These are phyloP conservation scores for Cadophora malorum DNA, from an alignment of 2,329 filamentous ascomycete genomes.

Conservation along the genomic window DNA sequence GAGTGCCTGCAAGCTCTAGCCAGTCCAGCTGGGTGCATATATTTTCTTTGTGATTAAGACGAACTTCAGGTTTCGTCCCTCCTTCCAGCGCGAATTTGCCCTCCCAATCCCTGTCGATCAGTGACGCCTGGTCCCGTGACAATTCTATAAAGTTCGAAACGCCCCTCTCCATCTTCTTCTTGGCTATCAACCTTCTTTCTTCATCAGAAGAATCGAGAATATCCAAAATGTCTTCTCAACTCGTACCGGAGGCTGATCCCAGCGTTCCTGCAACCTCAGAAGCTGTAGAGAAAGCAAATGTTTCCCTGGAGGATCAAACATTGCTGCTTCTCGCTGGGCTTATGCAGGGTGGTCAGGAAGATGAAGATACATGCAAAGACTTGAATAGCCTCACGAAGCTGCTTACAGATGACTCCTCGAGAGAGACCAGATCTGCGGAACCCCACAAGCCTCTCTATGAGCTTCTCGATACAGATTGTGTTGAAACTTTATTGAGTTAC, in stretches of 20 bases:
- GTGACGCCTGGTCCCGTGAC: constrained; percentile 36
- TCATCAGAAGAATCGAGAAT: background rate
- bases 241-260: constrained; percentile 31
- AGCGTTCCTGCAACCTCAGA: constrained; percentile 32
- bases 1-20: background rate
- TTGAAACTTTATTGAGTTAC: constrained; percentile 85
- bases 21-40: constrained; percentile 23
- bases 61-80: background rate
- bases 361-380: constrained; percentile 69
- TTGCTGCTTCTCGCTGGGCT: constrained; percentile 75
- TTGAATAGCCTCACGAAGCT: constrained; percentile 65
- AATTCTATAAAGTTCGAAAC: background rate
- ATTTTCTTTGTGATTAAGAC: constrained; percentile 15
- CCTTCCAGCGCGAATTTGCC: constrained; percentile 18
- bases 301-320: constrained; percentile 42
- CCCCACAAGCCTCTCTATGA: constrained; percentile 51
- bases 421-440: constrained; percentile 35
- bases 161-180: constrained; percentile 9
- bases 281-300: constrained; percentile 30
- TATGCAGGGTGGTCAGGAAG: constrained; percentile 89
- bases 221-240: constrained; percentile 20
- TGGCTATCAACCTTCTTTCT: background rate
- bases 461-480: constrained; percentile 73
- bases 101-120: constrained; percentile 18
- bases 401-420: constrained; percentile 55